Percentiles rank a stretch among this genome's conserved stretches.
Evolutionary conservation across 2,329 filamentous ascomycete genomes (phyloP).

Genomic region (Aspergillus phoenicis): DNA sequence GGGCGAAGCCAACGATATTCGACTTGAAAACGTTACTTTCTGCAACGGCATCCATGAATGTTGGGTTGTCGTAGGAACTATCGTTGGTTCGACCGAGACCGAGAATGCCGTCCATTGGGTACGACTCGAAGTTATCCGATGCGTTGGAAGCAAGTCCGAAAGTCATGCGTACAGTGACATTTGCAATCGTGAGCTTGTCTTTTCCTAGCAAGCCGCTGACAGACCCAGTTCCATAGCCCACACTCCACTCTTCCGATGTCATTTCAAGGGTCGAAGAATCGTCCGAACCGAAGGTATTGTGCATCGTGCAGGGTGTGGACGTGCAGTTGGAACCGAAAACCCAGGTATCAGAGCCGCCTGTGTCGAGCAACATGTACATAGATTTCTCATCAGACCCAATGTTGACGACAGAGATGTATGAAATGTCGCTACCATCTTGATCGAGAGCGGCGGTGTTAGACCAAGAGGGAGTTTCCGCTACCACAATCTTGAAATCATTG

Average conservation of each 20-base stretch:
- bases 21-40: constrained; percentile 59
- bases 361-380: constrained; percentile 59
- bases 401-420: constrained; percentile 56
- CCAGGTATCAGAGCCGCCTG: constrained; percentile 71
- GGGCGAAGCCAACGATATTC: constrained; percentile 71
- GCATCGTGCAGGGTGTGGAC: constrained; percentile 66
- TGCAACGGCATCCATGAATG: constrained; percentile 66
- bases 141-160: constrained; percentile 75
- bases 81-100: constrained; percentile 69
- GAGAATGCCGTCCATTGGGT: constrained; percentile 86
- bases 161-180: constrained; percentile 63
- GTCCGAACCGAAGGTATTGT: constrained; percentile 68
- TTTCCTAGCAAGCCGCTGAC: constrained; percentile 68
- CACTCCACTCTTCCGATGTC: constrained; percentile 59
- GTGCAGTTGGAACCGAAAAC: constrained; percentile 74
- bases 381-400: constrained; percentile 54
- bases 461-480: constrained; percentile 43
- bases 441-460: constrained; percentile 54
- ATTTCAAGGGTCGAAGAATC: constrained; percentile 67
- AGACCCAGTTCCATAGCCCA: constrained; percentile 76
- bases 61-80: constrained; percentile 56
- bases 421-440: constrained; percentile 57
- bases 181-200: constrained; percentile 69
- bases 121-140: constrained; percentile 72
- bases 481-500: constrained; percentile 52